A percentile compares a stretch with the other conserved stretches of the same genome.
These are phyloP conservation scores for Saccharomyces mikatae DNA, from an alignment of 805 yeast genomes.

Conservation along the genomic window DNA sequence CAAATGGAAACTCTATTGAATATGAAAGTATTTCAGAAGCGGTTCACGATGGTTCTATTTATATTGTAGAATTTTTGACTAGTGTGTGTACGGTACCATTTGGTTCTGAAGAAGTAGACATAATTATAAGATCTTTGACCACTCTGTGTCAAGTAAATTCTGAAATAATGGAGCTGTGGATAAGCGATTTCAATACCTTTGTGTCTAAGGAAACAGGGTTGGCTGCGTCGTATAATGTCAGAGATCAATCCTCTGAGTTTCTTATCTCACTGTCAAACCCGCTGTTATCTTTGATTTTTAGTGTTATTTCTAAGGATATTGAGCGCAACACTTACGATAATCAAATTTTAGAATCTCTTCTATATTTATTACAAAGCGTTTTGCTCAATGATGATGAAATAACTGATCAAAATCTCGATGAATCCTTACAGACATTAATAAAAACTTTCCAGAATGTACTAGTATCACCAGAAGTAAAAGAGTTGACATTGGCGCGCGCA, in stretches of 20 bases:
- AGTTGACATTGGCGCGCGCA: conserved; percentile 41
- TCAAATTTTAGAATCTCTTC: conserved; percentile 15
- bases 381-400: conserved; percentile 16
- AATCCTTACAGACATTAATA: background rate
- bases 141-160: conserved; percentile 36
- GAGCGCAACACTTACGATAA: background rate
- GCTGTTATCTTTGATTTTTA: conserved; percentile 3
- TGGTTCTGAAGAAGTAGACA: conserved; percentile 4
- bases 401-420: conserved; percentile 1
- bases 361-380: conserved; percentile 18
- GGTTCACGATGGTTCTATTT: conserved; percentile 17
- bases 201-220: conserved; percentile 72
- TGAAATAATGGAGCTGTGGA: conserved; percentile 41
- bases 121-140: conserved; percentile 28
- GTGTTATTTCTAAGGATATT: background rate
- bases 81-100: conserved; percentile 8
- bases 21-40: conserved; percentile 4
- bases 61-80: conserved; percentile 17
- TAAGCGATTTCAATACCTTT: conserved; percentile 56
- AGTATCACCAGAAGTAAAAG: conserved; percentile 1
- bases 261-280: conserved; percentile 40
- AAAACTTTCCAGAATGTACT: background rate
- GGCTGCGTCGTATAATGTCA: conserved; percentile 42
- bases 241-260: conserved; percentile 56
- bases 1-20: background rate